A percentile compares a stretch with the other conserved stretches of the same genome.
These are phyloP conservation scores for Phytophthora podocarpi DNA, from an alignment of 352 stramenopile genomes.

Conservation along the genomic window DNA sequence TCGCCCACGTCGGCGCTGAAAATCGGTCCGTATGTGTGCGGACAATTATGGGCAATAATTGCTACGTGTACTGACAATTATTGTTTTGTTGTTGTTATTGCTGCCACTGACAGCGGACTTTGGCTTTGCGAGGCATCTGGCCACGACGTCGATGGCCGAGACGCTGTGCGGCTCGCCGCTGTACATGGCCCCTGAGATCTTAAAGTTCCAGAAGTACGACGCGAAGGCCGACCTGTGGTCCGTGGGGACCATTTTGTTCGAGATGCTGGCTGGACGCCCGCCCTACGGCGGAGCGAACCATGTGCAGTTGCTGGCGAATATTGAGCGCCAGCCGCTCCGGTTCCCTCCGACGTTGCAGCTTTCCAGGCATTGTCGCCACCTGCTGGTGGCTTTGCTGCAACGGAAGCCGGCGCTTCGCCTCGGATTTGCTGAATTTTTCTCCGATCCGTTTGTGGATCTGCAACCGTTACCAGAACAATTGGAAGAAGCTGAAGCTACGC, in stretches of 20 bases:
- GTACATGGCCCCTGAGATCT: constrained; percentile 98
- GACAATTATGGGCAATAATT: constrained; percentile 1
- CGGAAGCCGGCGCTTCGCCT: constrained; percentile 86
- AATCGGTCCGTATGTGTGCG: constrained; percentile 55
- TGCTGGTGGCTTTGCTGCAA: constrained; percentile 84
- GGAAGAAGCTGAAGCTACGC: constrained; percentile 18
- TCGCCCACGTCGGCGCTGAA: constrained; percentile 61
- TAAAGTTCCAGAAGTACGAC: constrained; percentile 95
- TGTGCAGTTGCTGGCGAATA: constrained; percentile 94
- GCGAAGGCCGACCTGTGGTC: constrained; percentile 97
- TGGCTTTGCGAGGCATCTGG: constrained; percentile 96
- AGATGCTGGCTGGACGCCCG: constrained; percentile 94
- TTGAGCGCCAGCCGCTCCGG: constrained; percentile 89
- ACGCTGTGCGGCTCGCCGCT: constrained; percentile 95
- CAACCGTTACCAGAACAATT: constrained; percentile 25
- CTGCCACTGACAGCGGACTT: constrained; percentile 97
- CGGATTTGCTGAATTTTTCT: constrained; percentile 93
- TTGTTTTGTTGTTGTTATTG: constrained; percentile 10
- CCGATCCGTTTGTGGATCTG: constrained; percentile 62
- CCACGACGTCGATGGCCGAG: constrained; percentile 92
- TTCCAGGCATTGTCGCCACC: constrained; percentile 79
- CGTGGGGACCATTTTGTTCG: constrained; percentile 95
- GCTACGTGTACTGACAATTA: constrained; percentile 14
- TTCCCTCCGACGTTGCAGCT: constrained; percentile 86
- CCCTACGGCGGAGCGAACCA: constrained; percentile 96